Conservation (phyloP, 2,329 filamentous ascomycete genomes). For the Ceratocystis destructans region DNA sequence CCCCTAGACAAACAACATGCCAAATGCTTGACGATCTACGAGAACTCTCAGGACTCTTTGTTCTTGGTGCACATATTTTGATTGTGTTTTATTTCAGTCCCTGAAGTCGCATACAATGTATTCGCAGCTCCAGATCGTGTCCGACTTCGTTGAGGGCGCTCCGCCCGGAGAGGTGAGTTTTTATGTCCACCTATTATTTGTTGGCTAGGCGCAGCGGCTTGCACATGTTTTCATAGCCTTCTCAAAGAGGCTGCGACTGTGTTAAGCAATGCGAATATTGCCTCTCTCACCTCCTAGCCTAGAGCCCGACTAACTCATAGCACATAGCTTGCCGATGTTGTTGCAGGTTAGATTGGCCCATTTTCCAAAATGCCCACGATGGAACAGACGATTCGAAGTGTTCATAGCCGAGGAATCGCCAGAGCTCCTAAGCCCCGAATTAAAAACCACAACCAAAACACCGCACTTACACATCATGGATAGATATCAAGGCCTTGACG, state of each 20-base stretch:
- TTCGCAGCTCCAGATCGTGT: conserved; percentile 17
- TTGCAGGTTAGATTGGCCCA: conserved; percentile 17
- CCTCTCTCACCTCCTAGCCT: neutral
- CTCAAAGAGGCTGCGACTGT: conserved; percentile 6
- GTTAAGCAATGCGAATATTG: neutral
- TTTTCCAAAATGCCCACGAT: neutral
- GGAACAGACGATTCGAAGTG: neutral
- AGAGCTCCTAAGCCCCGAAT: neutral
- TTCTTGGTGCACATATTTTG: neutral
- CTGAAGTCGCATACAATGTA: conserved; percentile 6
- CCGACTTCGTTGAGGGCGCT: conserved; percentile 17
- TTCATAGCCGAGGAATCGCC: neutral
- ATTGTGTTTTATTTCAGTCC: neutral
- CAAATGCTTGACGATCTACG: neutral
- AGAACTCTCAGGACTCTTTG: neutral
- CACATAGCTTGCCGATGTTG: conserved; percentile 18
- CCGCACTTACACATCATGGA: conserved; percentile 7
- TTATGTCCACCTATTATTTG: neutral
- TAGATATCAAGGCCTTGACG: conserved; percentile 84
- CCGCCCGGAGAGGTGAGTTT: conserved; percentile 18
- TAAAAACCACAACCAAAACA: neutral
- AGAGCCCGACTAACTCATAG: conserved; percentile 10
- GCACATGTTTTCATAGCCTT: conserved; percentile 4
- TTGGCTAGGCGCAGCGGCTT: neutral
- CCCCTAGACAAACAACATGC: neutral